A percentile compares a stretch with the other conserved stretches of the same genome.
phyloP scores from a whole-genome alignment of 148 eudicot genomes.

The Fallopia convolvulus region DNA sequence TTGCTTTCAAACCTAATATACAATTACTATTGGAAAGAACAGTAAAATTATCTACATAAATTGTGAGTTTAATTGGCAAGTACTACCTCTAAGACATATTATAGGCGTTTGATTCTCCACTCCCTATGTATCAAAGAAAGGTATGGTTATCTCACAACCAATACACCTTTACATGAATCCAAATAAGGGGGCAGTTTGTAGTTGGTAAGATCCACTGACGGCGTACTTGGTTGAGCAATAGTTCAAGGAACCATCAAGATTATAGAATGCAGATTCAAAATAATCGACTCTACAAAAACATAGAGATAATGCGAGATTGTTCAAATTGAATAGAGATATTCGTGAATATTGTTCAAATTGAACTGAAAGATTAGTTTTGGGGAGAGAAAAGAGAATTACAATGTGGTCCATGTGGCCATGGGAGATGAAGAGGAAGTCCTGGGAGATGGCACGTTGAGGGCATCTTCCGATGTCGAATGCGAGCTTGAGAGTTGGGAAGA shows the following conservation, averaged over 20 bases:
- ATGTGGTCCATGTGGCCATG: conserved; percentile 98
- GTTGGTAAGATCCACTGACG: too few species aligned
- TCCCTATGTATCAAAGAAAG: too few species aligned
- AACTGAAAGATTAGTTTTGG: not conserved
- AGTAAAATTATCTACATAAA: too few species aligned
- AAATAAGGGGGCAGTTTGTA: too few species aligned
- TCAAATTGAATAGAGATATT: not conserved
- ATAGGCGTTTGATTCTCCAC: too few species aligned
- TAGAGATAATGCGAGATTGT: not conserved
- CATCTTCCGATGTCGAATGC: conserved; percentile 92
- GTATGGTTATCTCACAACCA: too few species aligned
- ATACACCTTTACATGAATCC: too few species aligned
- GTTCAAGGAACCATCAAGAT: not conserved
- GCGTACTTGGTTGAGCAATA: too few species aligned
- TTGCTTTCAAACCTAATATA: too few species aligned
- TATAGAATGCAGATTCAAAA: not conserved
- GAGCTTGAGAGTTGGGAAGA: conserved; percentile 60
- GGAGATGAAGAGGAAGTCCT: conserved; percentile 75
- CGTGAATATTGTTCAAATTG: not conserved
- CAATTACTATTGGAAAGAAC: too few species aligned
- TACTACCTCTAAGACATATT: too few species aligned
- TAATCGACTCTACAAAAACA: not conserved
- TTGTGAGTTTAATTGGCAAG: too few species aligned
- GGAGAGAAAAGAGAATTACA: conserved; percentile 24
- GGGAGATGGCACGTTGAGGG: conserved; percentile 77